Evolutionary conservation across 2,329 filamentous ascomycete genomes (phyloP).

Genomic region (Cryphonectria radicalis): DNA sequence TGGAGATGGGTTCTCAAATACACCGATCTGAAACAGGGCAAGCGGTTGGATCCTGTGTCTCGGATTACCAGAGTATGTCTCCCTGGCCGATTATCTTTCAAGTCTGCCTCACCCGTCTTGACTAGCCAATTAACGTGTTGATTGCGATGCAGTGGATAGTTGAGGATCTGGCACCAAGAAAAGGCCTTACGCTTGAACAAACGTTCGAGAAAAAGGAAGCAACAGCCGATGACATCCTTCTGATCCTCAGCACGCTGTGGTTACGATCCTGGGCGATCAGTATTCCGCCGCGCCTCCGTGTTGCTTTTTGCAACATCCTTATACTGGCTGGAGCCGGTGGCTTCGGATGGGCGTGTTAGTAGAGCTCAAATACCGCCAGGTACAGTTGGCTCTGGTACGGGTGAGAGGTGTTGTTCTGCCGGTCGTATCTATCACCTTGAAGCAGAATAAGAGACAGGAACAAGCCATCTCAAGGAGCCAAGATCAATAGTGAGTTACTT

Average conservation of each 20-base stretch:
- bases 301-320: background rate
- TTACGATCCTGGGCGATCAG: background rate
- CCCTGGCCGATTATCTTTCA: too few relatives aligned
- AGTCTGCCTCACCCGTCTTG: too few relatives aligned
- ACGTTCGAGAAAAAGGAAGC: background rate
- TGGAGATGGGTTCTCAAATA: too few relatives aligned
- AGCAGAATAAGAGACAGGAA: background rate
- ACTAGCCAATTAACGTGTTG: too few relatives aligned
- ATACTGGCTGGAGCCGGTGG: background rate
- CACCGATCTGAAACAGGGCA: too few relatives aligned
- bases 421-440: background rate
- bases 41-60: too few relatives aligned
- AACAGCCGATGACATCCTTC: background rate
- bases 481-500: background rate
- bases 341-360: background rate
- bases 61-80: too few relatives aligned
- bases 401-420: background rate
- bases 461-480: background rate
- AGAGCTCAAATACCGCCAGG: background rate
- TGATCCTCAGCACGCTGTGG: background rate
- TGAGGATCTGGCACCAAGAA: background rate
- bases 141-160: background rate
- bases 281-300: background rate
- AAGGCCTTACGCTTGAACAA: background rate
- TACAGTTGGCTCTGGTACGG: background rate